Base-by-base conservation (phyloP, 2,329 filamentous ascomycete species). In the Ascochyta lentis region DNA sequence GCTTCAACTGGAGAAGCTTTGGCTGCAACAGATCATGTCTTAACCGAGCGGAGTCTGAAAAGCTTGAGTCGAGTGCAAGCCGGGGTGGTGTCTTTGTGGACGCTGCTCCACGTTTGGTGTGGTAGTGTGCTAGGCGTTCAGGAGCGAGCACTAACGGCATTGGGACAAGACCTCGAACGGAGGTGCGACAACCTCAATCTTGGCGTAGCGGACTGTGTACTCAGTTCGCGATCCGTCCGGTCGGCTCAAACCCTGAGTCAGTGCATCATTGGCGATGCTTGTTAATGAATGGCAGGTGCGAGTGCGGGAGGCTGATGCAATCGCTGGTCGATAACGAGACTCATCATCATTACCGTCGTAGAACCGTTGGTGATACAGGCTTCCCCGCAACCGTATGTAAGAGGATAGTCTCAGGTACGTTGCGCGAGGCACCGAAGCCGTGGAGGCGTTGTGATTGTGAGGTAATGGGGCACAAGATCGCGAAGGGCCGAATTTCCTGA, bases 1-100 rank as follows among this genome's bases (percentile, higher is more conserved):
- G 68, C 67, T 73, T 72, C 56, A 47, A 54, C 37, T 41, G 49
- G 50, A 61, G 53, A 75, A 73, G 70, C 71, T 63, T 71, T 50
- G 31, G 56, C 46, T 66, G 68, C 62, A 64, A 73, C 71, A 56
- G 57, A 61, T 54, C 42, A 57, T 45, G 69, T 73, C 54, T 69
- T 60, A 55, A 42, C 56, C 45, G 58, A 65, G 66, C 61, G 62
- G 64, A 60, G 59, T 22, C 33, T 42, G 19, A 54, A 58, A 68
- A 65, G 63, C 69, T 69, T 70, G 46, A 57, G 49, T 37, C 47
- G 46, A 42, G 48, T 40, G 33, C 39, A 40, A 26, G 27, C 46
- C 40, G 56, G 61, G 59, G 27, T 54, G 33, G 16, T 33, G 53
- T 54, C 54, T 41, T 51, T 27, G 41, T 42, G 58, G 52, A 54